Evolutionary conservation across 2,329 filamentous ascomycete species (phyloP).

Genomic region (Fusarium brevicatenulatum): DNA sequence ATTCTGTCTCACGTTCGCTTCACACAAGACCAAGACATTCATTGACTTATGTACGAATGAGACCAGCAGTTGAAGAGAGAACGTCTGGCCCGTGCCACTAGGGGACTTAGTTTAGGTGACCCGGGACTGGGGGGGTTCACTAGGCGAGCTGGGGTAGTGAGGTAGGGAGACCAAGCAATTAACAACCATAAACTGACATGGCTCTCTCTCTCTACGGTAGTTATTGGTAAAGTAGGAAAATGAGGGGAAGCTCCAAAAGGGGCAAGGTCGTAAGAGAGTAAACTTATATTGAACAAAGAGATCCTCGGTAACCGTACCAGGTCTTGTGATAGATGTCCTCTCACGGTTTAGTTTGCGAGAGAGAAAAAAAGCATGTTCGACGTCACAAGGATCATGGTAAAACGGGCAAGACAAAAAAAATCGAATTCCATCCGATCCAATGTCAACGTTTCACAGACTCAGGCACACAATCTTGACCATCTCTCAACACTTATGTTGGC

Average conservation of each 20-base stretch:
- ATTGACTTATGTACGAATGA: slow-evolving; percentile 15
- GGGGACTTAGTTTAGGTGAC: not conserved
- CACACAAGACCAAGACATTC: slow-evolving; percentile 32
- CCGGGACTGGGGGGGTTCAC: not conserved
- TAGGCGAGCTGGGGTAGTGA: not conserved
- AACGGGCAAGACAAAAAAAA: slow-evolving; percentile 3
- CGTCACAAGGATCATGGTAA: slow-evolving; percentile 13
- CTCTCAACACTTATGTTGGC: not conserved
- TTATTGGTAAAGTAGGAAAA: not conserved
- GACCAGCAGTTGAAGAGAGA: slow-evolving; percentile 1
- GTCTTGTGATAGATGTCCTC: slow-evolving; percentile 31
- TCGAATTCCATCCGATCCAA: not conserved
- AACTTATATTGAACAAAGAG: not conserved
- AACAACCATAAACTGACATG: not conserved
- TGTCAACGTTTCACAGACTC: slow-evolving; percentile 1
- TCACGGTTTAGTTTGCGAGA: slow-evolving; percentile 28
- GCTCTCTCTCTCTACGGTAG: not conserved
- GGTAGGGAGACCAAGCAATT: not conserved
- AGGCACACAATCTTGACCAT: not conserved
- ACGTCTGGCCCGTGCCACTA: slow-evolving; percentile 27
- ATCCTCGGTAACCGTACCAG: slow-evolving; percentile 19
- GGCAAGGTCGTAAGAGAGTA: slow-evolving; percentile 16
- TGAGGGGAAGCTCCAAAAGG: slow-evolving; percentile 33
- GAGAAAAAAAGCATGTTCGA: not conserved
- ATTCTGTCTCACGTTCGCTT: slow-evolving; percentile 31